Conservation (phyloP, 345 rosid species). For the Salix suchowensis region DNA sequence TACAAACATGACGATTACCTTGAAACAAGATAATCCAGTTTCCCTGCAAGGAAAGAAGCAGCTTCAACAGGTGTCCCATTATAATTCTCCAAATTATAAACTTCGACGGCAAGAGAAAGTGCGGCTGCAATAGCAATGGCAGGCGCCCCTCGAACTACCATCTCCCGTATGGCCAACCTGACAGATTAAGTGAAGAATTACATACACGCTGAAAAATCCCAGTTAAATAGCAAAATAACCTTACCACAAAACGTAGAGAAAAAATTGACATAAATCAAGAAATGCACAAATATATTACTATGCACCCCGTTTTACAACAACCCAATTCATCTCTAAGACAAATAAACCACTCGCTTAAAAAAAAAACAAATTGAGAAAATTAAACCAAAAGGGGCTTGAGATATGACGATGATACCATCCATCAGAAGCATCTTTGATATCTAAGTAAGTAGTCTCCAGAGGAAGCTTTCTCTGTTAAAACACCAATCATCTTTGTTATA, state of each 20-base stretch:
- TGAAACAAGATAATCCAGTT: slow-evolving; percentile 74
- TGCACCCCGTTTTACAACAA: neutral
- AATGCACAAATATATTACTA: neutral
- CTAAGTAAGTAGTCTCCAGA: slow-evolving; percentile 56
- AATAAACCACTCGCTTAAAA: neutral
- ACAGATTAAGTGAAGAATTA: neutral
- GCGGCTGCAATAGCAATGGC: slow-evolving; percentile 96
- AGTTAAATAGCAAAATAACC: neutral
- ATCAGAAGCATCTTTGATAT: slow-evolving; percentile 52
- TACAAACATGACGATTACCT: slow-evolving; percentile 33
- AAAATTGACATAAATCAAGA: neutral
- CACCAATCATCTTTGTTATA: neutral
- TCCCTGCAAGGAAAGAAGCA: slow-evolving; percentile 41
- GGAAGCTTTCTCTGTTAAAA: slow-evolving; percentile 82
- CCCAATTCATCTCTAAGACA: neutral
- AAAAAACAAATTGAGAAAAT: too few relatives aligned
- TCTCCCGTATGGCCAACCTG: slow-evolving; percentile 84
- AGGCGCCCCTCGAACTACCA: slow-evolving; percentile 99
- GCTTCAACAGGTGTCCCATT: slow-evolving; percentile 55
- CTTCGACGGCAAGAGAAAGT: slow-evolving; percentile 88
- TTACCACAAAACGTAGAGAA: too few relatives aligned
- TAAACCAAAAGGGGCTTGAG: neutral
- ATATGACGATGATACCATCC: slow-evolving; percentile 56
- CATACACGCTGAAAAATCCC: neutral
- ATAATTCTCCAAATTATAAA: slow-evolving; percentile 46